Conservation (phyloP, 345 rosid genomes). For the Gossypium sturtianum region DNA sequence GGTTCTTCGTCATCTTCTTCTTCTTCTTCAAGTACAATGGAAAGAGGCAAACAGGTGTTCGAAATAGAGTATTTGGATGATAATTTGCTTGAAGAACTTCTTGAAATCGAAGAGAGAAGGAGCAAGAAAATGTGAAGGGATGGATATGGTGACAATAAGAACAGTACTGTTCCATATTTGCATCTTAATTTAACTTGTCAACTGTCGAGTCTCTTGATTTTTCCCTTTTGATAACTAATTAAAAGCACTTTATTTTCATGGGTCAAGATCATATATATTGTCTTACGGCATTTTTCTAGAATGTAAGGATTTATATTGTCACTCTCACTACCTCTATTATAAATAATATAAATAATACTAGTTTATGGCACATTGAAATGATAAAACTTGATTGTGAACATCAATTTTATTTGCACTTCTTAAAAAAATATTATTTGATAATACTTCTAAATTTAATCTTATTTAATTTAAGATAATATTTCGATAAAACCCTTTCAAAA, state of each 20-base stretch:
- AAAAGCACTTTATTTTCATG: neutral
- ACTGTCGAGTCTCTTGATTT: no score
- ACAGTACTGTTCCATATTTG: neutral
- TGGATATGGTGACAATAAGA: neutral
- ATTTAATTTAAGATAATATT: no score
- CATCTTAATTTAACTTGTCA: neutral
- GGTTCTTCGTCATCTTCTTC: neutral
- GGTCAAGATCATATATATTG: no score
- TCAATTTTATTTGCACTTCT: no score
- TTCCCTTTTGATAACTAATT: neutral
- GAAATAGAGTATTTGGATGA: conserved; percentile 81
- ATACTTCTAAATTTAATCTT: no score
- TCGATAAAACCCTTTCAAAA: no score
- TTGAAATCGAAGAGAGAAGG: neutral
- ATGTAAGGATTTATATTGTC: neutral
- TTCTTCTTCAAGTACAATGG: neutral
- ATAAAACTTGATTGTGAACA: no score
- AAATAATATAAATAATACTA: neutral
- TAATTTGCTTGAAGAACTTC: conserved; percentile 46
- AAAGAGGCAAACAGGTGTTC: conserved; percentile 44
- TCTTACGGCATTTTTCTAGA: neutral
- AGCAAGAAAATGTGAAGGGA: neutral
- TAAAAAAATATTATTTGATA: no score
- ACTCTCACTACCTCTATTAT: no score
- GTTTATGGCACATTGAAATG: no score